A percentile compares a stretch with the other conserved stretches of the same genome.
Conservation (phyloP, 2,329 filamentous ascomycete genomes). For the Aureobasidium zeae region DNA sequence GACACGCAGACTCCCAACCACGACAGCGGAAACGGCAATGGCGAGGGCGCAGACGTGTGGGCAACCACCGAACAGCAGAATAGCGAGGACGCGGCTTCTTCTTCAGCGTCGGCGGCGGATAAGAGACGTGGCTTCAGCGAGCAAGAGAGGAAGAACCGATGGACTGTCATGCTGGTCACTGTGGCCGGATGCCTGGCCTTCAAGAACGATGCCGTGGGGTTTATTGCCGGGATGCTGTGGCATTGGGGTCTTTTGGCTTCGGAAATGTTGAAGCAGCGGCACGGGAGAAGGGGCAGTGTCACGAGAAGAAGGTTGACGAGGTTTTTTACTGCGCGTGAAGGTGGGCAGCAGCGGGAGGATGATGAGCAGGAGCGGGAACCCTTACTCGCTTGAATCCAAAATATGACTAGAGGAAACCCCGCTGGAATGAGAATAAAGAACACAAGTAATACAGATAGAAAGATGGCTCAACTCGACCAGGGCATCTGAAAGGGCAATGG, state of each 20-base stretch:
- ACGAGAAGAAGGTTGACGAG: conserved; percentile 2
- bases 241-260: conserved; percentile 52
- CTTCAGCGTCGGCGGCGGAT: no score
- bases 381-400: no score
- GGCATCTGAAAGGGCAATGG: no score
- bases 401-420: no score
- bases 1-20: no score
- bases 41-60: conserved; percentile 53
- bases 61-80: conserved; percentile 33
- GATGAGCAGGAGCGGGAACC: no score
- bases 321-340: conserved; percentile 1
- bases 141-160: conserved; percentile 62
- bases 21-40: no score
- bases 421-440: no score
- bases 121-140: conserved; percentile 51
- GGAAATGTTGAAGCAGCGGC: neutral
- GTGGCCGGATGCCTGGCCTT: conserved; percentile 74
- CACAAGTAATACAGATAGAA: no score
- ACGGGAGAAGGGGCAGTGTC: no score
- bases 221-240: conserved; percentile 71
- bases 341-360: conserved; percentile 5
- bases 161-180: conserved; percentile 86
- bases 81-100: no score
- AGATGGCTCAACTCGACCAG: no score
- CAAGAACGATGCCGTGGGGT: conserved; percentile 82